phyloP scores from a whole-genome alignment of 257 asterid species.

The Nyctanthes arbortristis region DNA sequence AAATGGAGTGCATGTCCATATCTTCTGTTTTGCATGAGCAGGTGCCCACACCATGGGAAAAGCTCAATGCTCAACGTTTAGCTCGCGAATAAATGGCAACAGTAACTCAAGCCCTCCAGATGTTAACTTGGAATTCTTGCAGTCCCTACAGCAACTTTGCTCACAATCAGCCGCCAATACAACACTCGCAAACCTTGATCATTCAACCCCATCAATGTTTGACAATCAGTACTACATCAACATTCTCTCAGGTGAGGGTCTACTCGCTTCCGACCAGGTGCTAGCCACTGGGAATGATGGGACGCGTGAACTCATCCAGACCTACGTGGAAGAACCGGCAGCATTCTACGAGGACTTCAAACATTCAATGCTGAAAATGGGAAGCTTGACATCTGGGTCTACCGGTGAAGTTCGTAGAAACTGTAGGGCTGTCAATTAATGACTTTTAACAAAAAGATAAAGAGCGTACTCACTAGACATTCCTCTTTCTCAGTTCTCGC shows the following conservation, averaged over 20 bases:
- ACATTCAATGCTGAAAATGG: constrained; percentile 75
- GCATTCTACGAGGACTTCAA: constrained; percentile 54
- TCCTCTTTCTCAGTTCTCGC: background rate
- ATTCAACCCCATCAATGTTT: constrained; percentile 48
- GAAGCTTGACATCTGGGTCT: constrained; percentile 36
- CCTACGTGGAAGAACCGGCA: constrained; percentile 40
- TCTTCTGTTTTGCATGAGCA: constrained; percentile 14
- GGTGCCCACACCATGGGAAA: constrained; percentile 91
- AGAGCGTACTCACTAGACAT: background rate
- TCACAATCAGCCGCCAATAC: constrained; percentile 36
- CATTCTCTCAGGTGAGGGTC: constrained; percentile 67
- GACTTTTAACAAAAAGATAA: background rate
- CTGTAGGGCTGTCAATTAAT: constrained; percentile 54
- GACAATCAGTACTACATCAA: constrained; percentile 77
- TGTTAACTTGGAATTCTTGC: constrained; percentile 47
- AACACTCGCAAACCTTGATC: constrained; percentile 71
- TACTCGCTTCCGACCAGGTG: constrained; percentile 71
- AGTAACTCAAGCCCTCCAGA: constrained; percentile 28
- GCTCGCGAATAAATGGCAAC: constrained; percentile 39
- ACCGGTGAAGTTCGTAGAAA: constrained; percentile 54
- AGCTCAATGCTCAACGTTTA: constrained; percentile 77
- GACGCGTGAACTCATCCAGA: constrained; percentile 36
- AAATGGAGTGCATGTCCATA: too few relatives aligned
- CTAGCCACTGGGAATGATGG: constrained; percentile 40
- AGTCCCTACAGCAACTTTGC: constrained; percentile 69